Evolutionary conservation across 345 rosid genomes (phyloP).

Genomic region (Ricinus communis): DNA sequence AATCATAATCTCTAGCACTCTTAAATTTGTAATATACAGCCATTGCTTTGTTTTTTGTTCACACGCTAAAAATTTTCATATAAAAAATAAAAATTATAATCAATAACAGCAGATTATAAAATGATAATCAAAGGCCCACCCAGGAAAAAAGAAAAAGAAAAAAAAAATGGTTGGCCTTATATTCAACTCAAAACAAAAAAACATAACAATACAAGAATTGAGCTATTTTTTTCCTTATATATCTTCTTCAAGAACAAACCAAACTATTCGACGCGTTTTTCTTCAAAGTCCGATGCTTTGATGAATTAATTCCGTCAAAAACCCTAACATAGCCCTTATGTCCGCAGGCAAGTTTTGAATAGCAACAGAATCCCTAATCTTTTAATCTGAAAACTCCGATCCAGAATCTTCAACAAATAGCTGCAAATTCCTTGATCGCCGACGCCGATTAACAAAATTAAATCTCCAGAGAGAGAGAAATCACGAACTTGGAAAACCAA

Average conservation of each 20-base stretch:
- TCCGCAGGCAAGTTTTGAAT: neutral
- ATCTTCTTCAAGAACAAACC: slow-evolving; percentile 24
- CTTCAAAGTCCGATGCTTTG: neutral
- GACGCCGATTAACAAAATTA: neutral
- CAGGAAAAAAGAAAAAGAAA: neutral
- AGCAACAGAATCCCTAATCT: neutral
- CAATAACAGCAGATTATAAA: slow-evolving; percentile 4
- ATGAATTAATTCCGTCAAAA: neutral
- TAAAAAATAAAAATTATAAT: neutral
- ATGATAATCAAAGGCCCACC: slow-evolving; percentile 16
- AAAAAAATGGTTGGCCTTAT: slow-evolving; percentile 20
- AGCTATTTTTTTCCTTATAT: slow-evolving; percentile 10
- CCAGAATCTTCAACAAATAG: slow-evolving; percentile 9
- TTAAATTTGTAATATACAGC: slow-evolving; percentile 99
- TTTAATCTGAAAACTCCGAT: neutral
- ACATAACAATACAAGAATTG: slow-evolving; percentile 21
- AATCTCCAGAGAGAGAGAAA: neutral
- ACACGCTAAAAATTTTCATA: neutral
- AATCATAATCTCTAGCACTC: slow-evolving; percentile 98
- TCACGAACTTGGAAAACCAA: neutral
- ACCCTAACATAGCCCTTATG: neutral
- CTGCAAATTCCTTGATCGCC: neutral
- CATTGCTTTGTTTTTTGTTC: slow-evolving; percentile 39
- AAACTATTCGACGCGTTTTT: neutral
- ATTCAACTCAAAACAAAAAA: slow-evolving; percentile 22